A percentile compares a stretch with the other conserved stretches of the same genome.
phyloP scores from a whole-genome alignment of 768 basidiomycete genomes.

The Trametes cinnabarina region DNA sequence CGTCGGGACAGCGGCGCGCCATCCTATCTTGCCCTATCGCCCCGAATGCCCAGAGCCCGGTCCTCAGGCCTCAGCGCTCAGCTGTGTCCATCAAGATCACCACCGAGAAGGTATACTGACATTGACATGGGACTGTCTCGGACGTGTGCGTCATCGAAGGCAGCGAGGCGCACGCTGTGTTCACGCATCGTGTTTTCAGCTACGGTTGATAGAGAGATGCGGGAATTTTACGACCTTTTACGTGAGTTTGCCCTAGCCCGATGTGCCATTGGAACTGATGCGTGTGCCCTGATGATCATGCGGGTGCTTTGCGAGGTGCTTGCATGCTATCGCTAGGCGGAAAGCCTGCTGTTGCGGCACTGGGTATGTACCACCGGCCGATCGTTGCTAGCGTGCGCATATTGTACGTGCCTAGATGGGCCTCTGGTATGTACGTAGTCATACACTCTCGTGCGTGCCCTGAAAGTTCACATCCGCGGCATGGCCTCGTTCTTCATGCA shows the following conservation, averaged over 20 bases:
- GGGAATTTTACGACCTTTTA: background rate
- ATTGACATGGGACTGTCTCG: too few relatives aligned
- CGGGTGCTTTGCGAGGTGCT: background rate
- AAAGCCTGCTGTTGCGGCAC: too few relatives aligned
- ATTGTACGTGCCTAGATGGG: background rate
- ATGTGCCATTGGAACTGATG: background rate
- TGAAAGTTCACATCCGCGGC: background rate
- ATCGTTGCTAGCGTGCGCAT: background rate
- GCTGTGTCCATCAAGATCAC: conserved; percentile 4
- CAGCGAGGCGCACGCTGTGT: background rate
- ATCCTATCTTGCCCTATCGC: conserved; percentile 16
- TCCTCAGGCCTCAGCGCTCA: too few relatives aligned
- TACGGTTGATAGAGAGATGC: background rate
- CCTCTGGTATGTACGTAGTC: background rate
- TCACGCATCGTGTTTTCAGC: background rate
- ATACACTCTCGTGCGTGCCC: background rate
- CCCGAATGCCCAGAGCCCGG: background rate
- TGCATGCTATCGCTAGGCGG: too few relatives aligned
- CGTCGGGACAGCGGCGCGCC: conserved; percentile 18
- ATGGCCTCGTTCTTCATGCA: background rate
- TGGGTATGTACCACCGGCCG: too few relatives aligned
- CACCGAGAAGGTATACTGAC: background rate
- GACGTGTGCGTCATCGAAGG: background rate
- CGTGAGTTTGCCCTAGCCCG: background rate
- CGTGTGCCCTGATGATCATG: background rate